Evolutionary conservation across 1,284 basidiomycete species (phyloP), one percentile per base, ranked within the genome.

Genomic region (Marasmius fiardii): DNA sequence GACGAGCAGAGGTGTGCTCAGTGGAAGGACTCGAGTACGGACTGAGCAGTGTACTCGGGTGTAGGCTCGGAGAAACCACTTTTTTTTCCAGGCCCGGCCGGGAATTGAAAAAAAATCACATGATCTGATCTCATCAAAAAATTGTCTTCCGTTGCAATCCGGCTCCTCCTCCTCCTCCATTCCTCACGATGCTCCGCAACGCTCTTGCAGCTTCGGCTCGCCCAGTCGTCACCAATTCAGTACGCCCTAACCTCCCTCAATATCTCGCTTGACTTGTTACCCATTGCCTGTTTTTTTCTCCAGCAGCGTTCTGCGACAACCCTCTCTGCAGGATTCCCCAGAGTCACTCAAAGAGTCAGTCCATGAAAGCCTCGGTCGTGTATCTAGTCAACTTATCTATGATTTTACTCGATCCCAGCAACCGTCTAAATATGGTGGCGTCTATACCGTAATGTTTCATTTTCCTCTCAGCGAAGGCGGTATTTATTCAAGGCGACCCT

Each of bases 371-470:
- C 39, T 20, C 39, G 39, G 11, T n/a, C 20, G n/a, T n/a, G 20
- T 41, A 14, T 41, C 8, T 41, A 4, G 39, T n/a, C 39, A 41
- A n/a, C 20, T 41, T 16, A 52, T 21, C 47, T 35, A 53, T 34
- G 16, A 5, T 48, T 43, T 26, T 18, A 31, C 44, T 11, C 28
- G 12, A 49, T 33, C 43, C 35, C 52, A 95, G 92, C 83, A 88
- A 51, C 85, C 92, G 16, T 93, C 93, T 63, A 98, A 98, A 78
- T 98, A 97, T 71, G 96, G 96, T 57, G 95, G 95, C 67, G 86
- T 93, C 63, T 92, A 92, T 73, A 93, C 90, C 50, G 91, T 93
- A 65, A 63, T 84, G 71, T 53, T 53, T 43, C 18, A 62, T 34
- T 64, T 48, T 63, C 59, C 57, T 63, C 60, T 65, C 59, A 64